Base-by-base conservation (phyloP, 805 yeast genomes). In the Saturnispora diversa region DNA sequence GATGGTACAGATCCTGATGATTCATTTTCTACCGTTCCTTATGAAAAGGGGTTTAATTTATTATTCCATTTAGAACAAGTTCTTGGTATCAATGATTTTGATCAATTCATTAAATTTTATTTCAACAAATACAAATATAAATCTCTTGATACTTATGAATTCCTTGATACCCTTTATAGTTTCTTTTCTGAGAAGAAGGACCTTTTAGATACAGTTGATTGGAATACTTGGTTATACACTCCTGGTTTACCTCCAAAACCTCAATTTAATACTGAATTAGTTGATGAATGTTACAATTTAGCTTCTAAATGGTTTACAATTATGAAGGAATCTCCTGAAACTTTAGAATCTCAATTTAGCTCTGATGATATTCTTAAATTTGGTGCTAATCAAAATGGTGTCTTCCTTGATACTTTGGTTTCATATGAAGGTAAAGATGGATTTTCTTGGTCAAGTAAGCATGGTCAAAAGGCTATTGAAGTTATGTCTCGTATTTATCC, bases 191-290 rank as follows among this genome's bases (percentile, higher is more conserved):
- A 60, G 19, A 64, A 75, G 43, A 65, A 67, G 40, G 69, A 60
- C 1, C 50, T 69, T n/a, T 68, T 84, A 51, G 82, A 83, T 51
- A 49, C 70, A 6, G 72, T 88, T 38, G 95, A 87, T 59, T 87
- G 96, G 95, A 69, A 84, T 40, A 60, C 75, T 21, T 87, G 96
- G 95, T 64, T 85, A 42, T 82, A 69, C 60, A 66, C 71, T 31
- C 82, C 92, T 5, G 96, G 96, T 2, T 72, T 87, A 70, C 96
- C 97, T 31, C 94, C 94, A 47, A 81, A 76, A 56, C 95, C 94
- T 12, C 55, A 73, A 26, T 86, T 87, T 55, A 85, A 84, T 56
- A 84, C 94, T 2, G 65, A 78, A 2, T 65, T 87, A 52, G 94
- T 82, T 6, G 86, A 81, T 52, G 71, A 74, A 53, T 85, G 90